Base-by-base conservation (phyloP, 768 basidiomycete species). In the Pulveroboletus frians region DNA sequence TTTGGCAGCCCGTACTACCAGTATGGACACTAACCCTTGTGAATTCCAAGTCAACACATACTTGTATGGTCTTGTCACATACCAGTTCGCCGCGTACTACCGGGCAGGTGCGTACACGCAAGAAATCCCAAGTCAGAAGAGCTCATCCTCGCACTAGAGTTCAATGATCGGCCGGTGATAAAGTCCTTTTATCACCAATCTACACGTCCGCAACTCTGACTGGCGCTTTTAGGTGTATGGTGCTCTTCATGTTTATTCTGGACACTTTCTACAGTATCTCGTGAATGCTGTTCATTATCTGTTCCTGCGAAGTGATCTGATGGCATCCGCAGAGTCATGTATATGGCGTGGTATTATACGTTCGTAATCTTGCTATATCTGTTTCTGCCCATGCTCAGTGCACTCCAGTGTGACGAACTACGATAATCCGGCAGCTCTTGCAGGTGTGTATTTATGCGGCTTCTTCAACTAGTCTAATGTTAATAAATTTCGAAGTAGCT, bases 21-120 rank as follows among this genome's bases (percentile, higher is more conserved):
- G 11, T 9, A 5, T 43, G 20, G 20, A 10, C 3, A n/a, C 31
- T 7, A 6, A 43, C 20, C 15, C 30, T 21, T 21, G 42, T 43
- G 30, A 20, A 31, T 21, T 10, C 9, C 34, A 32, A 61, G 58
- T 61, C 40, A 61, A 61, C 20, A 61, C 60, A 35, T 61, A 26
- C 23, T 52, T 76, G 5, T 75, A 70, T 49, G 74, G 74, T 1
- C 63, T 74, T n/a, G 74, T 75, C 51, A 62, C 67, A 5, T 72
- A 68, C 56, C 72, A 74, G 49, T 76, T 76, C 51, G 61, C 68
- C 9, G 55, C 66, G 5, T 76, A 75, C 51, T 61, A 68, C 52
- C 66, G 64, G 39, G 49, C 48, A 36, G 31, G 49, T 46, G 39
- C 39, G 58, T 47, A 14, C 18, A n/a, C 2, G 18, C 17, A 17